Evolutionary conservation across 257 asterid genomes (phyloP).

Genomic region (Nyctanthes arbortristis): DNA sequence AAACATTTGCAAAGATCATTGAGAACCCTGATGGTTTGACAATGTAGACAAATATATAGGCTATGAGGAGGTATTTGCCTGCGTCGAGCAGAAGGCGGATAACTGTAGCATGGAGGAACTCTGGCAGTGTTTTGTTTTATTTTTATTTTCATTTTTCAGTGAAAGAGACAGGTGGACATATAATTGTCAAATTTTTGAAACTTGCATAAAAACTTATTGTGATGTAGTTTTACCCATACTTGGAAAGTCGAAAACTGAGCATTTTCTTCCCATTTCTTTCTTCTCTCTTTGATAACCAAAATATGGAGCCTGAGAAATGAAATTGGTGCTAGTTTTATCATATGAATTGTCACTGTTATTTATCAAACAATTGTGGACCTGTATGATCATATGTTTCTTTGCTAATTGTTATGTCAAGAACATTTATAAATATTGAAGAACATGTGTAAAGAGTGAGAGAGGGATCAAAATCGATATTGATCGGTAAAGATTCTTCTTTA

Average conservation of each 20-base stretch:
- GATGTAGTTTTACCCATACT: neutral
- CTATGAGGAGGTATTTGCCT: slow-evolving; percentile 10
- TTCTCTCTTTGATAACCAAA: neutral
- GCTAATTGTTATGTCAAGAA: too few species aligned
- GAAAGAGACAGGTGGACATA: too few species aligned
- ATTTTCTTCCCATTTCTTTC: neutral
- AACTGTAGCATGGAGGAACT: slow-evolving; percentile 12
- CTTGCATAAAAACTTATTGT: neutral
- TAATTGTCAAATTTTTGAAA: neutral
- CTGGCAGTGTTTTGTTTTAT: slow-evolving; percentile 26
- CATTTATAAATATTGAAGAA: too few species aligned
- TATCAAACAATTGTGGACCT: too few species aligned
- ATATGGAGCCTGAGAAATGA: neutral
- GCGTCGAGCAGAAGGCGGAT: slow-evolving; percentile 18
- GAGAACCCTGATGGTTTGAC: slow-evolving; percentile 82
- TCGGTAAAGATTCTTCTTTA: neutral
- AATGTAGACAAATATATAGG: slow-evolving; percentile 44
- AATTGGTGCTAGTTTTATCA: slow-evolving; percentile 1
- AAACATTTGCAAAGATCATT: slow-evolving; percentile 65
- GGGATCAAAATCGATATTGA: neutral
- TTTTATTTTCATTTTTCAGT: slow-evolving; percentile 2
- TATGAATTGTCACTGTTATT: neutral
- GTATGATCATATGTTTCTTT: too few species aligned
- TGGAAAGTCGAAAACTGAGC: too few species aligned
- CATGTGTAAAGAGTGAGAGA: neutral